A percentile compares a stretch with the other conserved stretches of the same genome.
Conservation (phyloP, 1,284 basidiomycete species). For the Polyporus tsugae region DNA sequence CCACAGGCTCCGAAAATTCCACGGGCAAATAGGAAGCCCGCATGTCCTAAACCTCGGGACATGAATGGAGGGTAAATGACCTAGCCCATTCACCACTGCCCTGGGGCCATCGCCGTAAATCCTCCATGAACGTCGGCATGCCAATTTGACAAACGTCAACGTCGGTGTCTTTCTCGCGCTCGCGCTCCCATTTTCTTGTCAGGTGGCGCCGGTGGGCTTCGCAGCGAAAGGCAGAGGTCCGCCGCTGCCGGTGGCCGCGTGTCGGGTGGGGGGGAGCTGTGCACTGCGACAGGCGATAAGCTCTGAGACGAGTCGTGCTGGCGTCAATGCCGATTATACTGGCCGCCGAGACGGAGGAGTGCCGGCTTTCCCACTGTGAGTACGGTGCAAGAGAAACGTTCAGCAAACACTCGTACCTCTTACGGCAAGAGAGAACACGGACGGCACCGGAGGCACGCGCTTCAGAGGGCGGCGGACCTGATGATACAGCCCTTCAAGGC, state of each 20-base stretch:
- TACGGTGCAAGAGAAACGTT: conserved; percentile 10
- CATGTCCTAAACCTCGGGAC: conserved; percentile 30
- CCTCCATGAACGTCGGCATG: conserved; percentile 14
- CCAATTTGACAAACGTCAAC: conserved; percentile 23
- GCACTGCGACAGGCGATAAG: conserved; percentile 18
- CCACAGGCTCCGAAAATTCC: conserved; percentile 32
- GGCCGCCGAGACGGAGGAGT: conserved; percentile 14
- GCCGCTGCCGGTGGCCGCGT: conserved; percentile 6
- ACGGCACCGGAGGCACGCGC: conserved; percentile 26
- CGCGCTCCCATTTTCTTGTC: not conserved
- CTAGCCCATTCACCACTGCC: conserved; percentile 21
- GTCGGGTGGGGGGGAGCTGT: not conserved
- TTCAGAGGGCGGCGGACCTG: conserved; percentile 6
- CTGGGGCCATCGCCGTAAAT: not conserved
- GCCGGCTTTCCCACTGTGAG: conserved; percentile 33
- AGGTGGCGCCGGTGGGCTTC: conserved; percentile 14
- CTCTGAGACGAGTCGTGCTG: conserved; percentile 4
- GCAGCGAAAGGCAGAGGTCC: conserved; percentile 1
- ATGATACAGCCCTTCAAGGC: conserved; percentile 14
- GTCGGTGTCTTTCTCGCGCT: conserved; percentile 14
- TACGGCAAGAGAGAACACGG: conserved; percentile 19
- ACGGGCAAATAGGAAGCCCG: conserved; percentile 28
- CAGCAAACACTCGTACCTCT: conserved; percentile 20
- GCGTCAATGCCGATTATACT: conserved; percentile 8
- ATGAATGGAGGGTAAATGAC: conserved; percentile 20